Evolutionary conservation across 2,329 filamentous ascomycete species (phyloP).

Genomic region (Macrophomina phaseolina): DNA sequence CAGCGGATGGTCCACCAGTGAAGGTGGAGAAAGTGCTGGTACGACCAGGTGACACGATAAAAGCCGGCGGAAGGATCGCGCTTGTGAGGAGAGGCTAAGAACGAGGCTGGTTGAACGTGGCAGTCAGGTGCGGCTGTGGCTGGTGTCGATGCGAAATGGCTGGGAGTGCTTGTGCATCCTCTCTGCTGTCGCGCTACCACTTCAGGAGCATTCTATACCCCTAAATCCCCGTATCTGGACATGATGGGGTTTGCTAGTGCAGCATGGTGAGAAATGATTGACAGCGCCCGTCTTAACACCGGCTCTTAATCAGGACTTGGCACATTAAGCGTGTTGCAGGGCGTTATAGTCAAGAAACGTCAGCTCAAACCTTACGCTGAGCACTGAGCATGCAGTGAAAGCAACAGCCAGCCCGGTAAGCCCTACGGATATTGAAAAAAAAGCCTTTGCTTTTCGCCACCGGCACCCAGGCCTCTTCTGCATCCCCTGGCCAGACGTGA

Average conservation of each 20-base stretch:
- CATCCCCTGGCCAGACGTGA: constrained; percentile 11
- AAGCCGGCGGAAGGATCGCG: constrained; percentile 43
- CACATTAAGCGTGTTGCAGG: not conserved
- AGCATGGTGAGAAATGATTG: not conserved
- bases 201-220: not conserved
- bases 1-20: constrained; percentile 26
- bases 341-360: not conserved
- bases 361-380: not conserved
- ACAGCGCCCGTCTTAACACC: not conserved
- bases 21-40: constrained; percentile 51
- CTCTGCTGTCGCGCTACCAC: not conserved
- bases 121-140: not conserved
- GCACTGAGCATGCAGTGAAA: constrained; percentile 19
- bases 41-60: constrained; percentile 48
- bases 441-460: constrained; percentile 11
- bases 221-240: not conserved
- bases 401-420: constrained; percentile 13
- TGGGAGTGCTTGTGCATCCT: not conserved
- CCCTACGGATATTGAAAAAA: constrained; percentile 19
- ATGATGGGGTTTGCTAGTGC: not conserved
- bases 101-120: not conserved
- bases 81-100: constrained; percentile 32
- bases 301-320: not conserved
- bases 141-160: constrained; percentile 7
- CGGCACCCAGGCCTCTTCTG: not conserved